Base-by-base conservation (phyloP, 805 yeast genomes). In the Candida chauliodis region DNA sequence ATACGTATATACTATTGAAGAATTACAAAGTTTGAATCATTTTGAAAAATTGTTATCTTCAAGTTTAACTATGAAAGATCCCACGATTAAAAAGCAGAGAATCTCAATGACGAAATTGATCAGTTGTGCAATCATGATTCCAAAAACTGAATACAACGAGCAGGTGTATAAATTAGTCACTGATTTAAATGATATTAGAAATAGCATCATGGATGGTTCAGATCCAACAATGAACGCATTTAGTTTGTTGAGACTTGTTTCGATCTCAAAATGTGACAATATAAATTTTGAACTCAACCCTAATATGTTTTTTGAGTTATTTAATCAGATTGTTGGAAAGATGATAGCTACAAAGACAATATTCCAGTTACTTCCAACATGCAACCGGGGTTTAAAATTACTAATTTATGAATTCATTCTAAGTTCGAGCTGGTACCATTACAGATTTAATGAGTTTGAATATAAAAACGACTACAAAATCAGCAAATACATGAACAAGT, bases 381-480 rank as follows among this genome's bases (percentile, higher is more conserved):
- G 45, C 4, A 48, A 48, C 8, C 14, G 49, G 0, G 48, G 56
- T 16, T 37, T 56, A 4, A 53, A 63, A 11, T 51, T 58, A 31
- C 46, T 62, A 1, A 34, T 73, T 15, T 32, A 71, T 9, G 79
- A 74, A 22, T 50, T 67, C 50, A 42, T 73, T 2, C 48, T 74
- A 13, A 62, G 59, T 34, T 75, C 71, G 44, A 69, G 75, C 38
- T 68, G 71, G 53, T 54, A 63, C 8, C 75, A 73, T 42, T 74
- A 75, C 76, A 50, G 51, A 16, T 69, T 54, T 40, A 16, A 18
- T 18, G 27, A 33, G 7, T 34, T 13, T 15, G 37, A 34, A 18
- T 25, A 24, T 17, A 37, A 14, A 31, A 34, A 4, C 16, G 24
- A 36, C 17, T 15, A 19, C 29, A 19, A 26, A 20, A 8, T 30